Percentiles rank a stretch among this genome's conserved stretches.
Evolutionary conservation across 2,329 filamentous ascomycete species (phyloP).

Genomic region (Fusarium cyanostomum): DNA sequence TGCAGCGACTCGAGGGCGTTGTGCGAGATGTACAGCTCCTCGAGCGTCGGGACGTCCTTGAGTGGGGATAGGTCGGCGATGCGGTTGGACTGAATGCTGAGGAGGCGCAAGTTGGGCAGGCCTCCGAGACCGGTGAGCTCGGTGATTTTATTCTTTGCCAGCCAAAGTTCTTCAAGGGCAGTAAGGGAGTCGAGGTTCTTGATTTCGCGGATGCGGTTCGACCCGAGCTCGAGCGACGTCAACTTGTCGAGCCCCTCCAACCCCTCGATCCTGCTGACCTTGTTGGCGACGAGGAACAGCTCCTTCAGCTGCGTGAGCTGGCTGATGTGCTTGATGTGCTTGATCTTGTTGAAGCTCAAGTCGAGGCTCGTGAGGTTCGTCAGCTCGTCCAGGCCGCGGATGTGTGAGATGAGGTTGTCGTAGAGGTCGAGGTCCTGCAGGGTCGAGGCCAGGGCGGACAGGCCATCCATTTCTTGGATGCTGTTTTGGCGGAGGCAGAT

Average conservation of each 20-base stretch:
- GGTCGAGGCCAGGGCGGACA: constrained; percentile 70
- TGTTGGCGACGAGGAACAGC: constrained; percentile 93
- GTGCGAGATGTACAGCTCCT: constrained; percentile 96
- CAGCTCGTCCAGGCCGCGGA: constrained; percentile 83
- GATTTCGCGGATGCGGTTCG: constrained; percentile 90
- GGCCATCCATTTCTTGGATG: constrained; percentile 82
- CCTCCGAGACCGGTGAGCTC: constrained; percentile 80
- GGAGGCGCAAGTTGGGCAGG: constrained; percentile 81
- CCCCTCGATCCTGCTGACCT: constrained; percentile 87
- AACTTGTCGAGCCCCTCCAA: constrained; percentile 79
- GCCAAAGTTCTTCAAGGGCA: constrained; percentile 88
- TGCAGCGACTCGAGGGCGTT: constrained; percentile 84
- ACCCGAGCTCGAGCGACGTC: constrained; percentile 87
- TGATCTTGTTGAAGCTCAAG: constrained; percentile 98
- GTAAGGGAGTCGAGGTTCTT: constrained; percentile 81
- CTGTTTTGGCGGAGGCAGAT: constrained; percentile 94
- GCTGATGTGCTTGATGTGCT: constrained; percentile 90
- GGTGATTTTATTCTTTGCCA: constrained; percentile 96
- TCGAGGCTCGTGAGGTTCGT: constrained; percentile 82
- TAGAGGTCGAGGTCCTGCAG: constrained; percentile 92
- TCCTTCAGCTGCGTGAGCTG: constrained; percentile 83
- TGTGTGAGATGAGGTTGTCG: constrained; percentile 91
- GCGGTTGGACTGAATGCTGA: constrained; percentile 96
- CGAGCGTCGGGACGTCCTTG: constrained; percentile 75
- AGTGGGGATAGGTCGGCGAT: constrained; percentile 82